Base-by-base conservation (phyloP, 2,329 filamentous ascomycete species). In the Colletotrichum tofieldiae region DNA sequence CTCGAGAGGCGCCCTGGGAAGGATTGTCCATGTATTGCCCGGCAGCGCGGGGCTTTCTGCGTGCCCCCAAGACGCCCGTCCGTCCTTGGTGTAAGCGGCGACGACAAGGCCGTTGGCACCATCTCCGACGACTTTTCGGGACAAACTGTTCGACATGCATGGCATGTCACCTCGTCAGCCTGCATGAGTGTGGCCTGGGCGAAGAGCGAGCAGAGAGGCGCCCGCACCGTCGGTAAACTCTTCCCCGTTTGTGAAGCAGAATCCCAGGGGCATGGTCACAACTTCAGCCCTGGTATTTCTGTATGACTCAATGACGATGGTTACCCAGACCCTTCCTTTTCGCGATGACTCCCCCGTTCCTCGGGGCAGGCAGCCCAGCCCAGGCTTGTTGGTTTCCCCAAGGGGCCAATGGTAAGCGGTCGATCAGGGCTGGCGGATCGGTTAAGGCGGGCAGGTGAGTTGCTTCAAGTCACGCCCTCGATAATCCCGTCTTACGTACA, bases 271-370 rank as follows among this genome's bases (percentile, higher is more conserved):
- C 18, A 43, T 45, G 37, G 52, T 65, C 45, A 65, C 67, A 43
- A 59, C 61, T 43, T 37, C 39, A 18, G 26, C 67, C 61, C 52
- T 3, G 9, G 61, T 6, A 20, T 4, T 16, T 4, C 16, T 37
- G 51, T 41, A 45, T 56, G 66, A 69, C 66, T 58, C 49, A 26
- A 61, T 18, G 37, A 61, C 12, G 37, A 11, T 43, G 26, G 3
- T 52, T 3, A 16, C 11, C 52, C 29, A 14, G 51, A 35, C 52
- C 29, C 52, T 23, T 37, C 52, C 32, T 52, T 32, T 7, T 52
- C 3, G 26, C 26, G 26, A 52, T 49, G 45, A 49, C n/a, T 49
- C 23, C 51, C 37, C 26, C 5, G 26, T 12, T 43, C 26, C 32
- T 26, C 23, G 1, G 3, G 32, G 32, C 29, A 61, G 9, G n/a